Conservation (phyloP, 176 grass and related monocot species). For the Olyra latifolia region DNA sequence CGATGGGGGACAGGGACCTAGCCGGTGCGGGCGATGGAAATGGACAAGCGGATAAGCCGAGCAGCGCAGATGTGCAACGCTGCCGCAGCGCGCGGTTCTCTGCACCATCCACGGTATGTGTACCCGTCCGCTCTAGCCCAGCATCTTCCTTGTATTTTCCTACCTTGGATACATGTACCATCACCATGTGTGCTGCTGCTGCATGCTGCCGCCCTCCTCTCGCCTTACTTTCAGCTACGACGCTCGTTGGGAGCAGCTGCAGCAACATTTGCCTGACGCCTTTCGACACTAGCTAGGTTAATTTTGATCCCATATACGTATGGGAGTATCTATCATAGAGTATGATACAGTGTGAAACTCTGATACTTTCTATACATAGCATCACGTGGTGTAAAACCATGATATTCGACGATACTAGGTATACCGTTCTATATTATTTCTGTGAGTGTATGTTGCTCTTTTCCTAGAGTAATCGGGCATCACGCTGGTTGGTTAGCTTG, state of each 20-base stretch:
- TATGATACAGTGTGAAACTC: no score
- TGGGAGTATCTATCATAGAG: no score
- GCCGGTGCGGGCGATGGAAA: constrained; percentile 5
- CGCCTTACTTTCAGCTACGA: background rate
- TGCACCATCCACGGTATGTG: constrained; percentile 37
- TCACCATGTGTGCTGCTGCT: no score
- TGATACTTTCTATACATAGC: no score
- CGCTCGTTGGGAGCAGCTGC: background rate
- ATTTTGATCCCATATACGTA: constrained; percentile 27
- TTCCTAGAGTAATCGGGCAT: no score
- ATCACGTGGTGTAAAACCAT: no score
- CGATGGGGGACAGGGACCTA: constrained; percentile 27
- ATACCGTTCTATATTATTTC: no score
- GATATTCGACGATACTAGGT: no score
- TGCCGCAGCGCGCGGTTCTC: constrained; percentile 18
- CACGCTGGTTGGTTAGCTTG: background rate
- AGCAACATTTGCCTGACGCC: background rate
- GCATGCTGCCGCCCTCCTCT: background rate
- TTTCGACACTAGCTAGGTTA: background rate
- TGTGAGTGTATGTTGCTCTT: no score
- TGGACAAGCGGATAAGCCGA: constrained; percentile 40
- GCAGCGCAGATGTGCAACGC: constrained; percentile 20
- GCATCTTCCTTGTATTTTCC: constrained; percentile 28
- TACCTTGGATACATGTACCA: constrained; percentile 16
- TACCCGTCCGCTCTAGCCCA: constrained; percentile 23